These are phyloP conservation scores for Yamadazyma epiphylla DNA, from an alignment of 1,139 yeast genomes.

Conservation along the genomic window DNA sequence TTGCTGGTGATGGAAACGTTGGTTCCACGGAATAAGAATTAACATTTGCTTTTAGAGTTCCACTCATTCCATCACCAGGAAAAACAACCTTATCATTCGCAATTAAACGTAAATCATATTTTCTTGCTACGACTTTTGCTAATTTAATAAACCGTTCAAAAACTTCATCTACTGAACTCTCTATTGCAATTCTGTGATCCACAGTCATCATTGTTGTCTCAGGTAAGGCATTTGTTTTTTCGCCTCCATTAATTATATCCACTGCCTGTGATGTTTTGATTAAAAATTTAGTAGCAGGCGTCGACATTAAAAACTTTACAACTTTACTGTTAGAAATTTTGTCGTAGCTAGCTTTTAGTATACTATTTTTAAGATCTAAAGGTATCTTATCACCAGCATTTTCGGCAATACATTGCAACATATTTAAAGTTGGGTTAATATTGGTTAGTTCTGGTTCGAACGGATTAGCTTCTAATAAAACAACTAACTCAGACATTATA, in stretches of 20 bases:
- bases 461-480: conserved; percentile 34
- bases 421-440: conserved; percentile 25
- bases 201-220: conserved; percentile 28
- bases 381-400: conserved; percentile 23
- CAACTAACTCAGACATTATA: conserved; percentile 38
- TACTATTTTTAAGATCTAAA: conserved; percentile 18
- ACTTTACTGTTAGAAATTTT: conserved; percentile 27
- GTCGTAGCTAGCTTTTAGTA: conserved; percentile 33
- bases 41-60: conserved; percentile 20
- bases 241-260: conserved; percentile 37
- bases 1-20: conserved; percentile 35
- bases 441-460: conserved; percentile 27
- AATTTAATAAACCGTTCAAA: conserved; percentile 19
- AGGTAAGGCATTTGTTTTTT: conserved; percentile 39
- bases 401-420: conserved; percentile 35
- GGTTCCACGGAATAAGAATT: conserved; percentile 20
- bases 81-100: conserved; percentile 19
- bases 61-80: conserved; percentile 16
- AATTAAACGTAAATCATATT: conserved; percentile 22
- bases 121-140: conserved; percentile 25
- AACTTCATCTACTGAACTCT: conserved; percentile 20
- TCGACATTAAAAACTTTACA: conserved; percentile 15
- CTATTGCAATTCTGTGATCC: conserved; percentile 35
- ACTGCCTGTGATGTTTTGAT: conserved; percentile 35
- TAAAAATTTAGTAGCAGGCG: conserved; percentile 20